Conservation (phyloP, 768 basidiomycete species). For the Coprinopsis sp. region DNA sequence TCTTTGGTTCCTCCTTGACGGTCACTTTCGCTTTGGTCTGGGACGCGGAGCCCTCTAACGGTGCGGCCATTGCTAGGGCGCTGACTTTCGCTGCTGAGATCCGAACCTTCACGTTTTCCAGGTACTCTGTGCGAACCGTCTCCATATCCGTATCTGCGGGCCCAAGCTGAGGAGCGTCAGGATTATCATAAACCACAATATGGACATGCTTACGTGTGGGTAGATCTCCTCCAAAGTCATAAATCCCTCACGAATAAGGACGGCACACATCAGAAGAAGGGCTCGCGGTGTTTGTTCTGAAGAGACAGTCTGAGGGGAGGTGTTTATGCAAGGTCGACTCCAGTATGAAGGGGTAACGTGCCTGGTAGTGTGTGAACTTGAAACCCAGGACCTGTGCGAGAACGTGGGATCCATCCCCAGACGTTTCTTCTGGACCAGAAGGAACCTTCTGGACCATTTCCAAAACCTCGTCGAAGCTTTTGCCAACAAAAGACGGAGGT, state of each 20-base stretch:
- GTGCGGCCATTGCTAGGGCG: conserved; percentile 81
- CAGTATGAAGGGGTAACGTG: conserved; percentile 27
- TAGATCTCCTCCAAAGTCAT: conserved; percentile 85
- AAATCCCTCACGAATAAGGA: conserved; percentile 88
- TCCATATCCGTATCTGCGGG: conserved; percentile 79
- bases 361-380: conserved; percentile 91
- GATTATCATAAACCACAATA: not conserved
- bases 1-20: conserved; percentile 37
- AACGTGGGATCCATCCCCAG: conserved; percentile 47
- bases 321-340: conserved; percentile 14
- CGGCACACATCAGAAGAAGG: conserved; percentile 76
- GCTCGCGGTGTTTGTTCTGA: conserved; percentile 62
- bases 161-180: conserved; percentile 14
- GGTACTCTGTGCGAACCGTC: conserved; percentile 57
- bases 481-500: conserved; percentile 46
- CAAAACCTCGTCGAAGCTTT: conserved; percentile 65
- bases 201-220: conserved; percentile 70
- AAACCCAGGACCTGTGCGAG: conserved; percentile 95
- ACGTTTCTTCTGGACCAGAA: conserved; percentile 13
- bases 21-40: conserved; percentile 36
- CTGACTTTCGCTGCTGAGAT: conserved; percentile 67
- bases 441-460: conserved; percentile 41
- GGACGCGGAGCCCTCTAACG: conserved; percentile 52
- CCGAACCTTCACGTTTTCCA: conserved; percentile 55
- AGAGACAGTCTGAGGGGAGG: conserved; percentile 47